Evolutionary conservation across 2,329 filamentous ascomycete species (phyloP).

Genomic region (Sclerotinia sclerotiorum): DNA sequence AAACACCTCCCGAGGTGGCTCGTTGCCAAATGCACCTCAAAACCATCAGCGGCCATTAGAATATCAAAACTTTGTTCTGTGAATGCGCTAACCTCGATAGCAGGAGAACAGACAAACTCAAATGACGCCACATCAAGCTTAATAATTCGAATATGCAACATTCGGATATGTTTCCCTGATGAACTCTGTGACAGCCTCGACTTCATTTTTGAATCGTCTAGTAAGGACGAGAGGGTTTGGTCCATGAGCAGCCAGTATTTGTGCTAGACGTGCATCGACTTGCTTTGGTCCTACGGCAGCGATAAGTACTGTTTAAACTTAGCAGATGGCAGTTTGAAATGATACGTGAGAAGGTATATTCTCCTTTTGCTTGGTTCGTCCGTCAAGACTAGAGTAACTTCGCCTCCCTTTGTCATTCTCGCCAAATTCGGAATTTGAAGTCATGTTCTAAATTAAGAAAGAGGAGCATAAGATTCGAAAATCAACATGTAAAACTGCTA

Average conservation of each 20-base stretch:
- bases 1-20: slow-evolving; percentile 31
- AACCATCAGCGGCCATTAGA: slow-evolving; percentile 36
- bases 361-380: not conserved
- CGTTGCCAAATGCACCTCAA: slow-evolving; percentile 26
- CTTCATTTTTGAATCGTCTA: slow-evolving; percentile 18
- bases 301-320: slow-evolving; percentile 11
- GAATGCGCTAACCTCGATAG: slow-evolving; percentile 40
- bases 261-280: not conserved
- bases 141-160: slow-evolving; percentile 15
- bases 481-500: not conserved
- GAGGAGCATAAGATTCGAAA: not conserved
- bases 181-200: slow-evolving; percentile 14
- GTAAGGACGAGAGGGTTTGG: slow-evolving; percentile 25
- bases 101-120: slow-evolving; percentile 44
- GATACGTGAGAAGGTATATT: not conserved
- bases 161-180: slow-evolving; percentile 20
- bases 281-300: not conserved
- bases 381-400: not conserved
- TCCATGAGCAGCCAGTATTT: not conserved
- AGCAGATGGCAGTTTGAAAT: not conserved
- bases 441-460: not conserved
- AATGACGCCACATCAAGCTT: slow-evolving; percentile 43
- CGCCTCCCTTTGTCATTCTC: not conserved
- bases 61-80: slow-evolving; percentile 44
- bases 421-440: not conserved